Evolutionary conservation across 495 filamentous ascomycete species (phyloP).

Genomic region (Hyaloscypha variabilis): DNA sequence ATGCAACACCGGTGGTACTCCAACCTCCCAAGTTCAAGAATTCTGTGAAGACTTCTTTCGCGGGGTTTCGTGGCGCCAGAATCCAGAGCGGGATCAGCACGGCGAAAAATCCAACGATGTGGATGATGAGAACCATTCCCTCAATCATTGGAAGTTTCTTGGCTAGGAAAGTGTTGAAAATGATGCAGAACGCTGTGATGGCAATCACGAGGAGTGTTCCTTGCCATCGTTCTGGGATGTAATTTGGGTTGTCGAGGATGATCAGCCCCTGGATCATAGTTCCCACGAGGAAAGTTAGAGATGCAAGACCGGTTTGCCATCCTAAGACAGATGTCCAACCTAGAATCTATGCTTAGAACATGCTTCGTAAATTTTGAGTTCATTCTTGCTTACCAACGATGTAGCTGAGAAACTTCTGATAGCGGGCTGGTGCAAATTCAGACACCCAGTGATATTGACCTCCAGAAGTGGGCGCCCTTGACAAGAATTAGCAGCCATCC

Average conservation of each 20-base stretch:
- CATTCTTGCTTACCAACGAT: conserved; percentile 42
- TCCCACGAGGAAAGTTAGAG: conserved; percentile 46
- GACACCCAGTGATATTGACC: conserved; percentile 64
- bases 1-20: conserved; percentile 42
- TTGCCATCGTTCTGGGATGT: conserved; percentile 47
- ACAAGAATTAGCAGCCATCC: not conserved
- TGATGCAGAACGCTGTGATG: conserved; percentile 28
- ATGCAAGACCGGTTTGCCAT: conserved; percentile 65
- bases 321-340: conserved; percentile 64
- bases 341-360: not conserved
- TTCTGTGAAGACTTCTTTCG: conserved; percentile 46
- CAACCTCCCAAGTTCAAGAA: conserved; percentile 46
- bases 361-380: not conserved
- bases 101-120: conserved; percentile 43
- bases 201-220: conserved; percentile 48
- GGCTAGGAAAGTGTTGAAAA: conserved; percentile 47
- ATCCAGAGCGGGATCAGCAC: conserved; percentile 45
- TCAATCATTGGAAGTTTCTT: conserved; percentile 47
- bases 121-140: conserved; percentile 43
- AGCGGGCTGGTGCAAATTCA: conserved; percentile 54
- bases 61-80: conserved; percentile 30
- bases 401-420: conserved; percentile 61
- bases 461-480: conserved; percentile 43
- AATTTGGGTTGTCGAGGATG: conserved; percentile 45
- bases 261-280: conserved; percentile 51